Evolutionary conservation across 805 yeast species (phyloP).

Genomic region (Candida chilensis): DNA sequence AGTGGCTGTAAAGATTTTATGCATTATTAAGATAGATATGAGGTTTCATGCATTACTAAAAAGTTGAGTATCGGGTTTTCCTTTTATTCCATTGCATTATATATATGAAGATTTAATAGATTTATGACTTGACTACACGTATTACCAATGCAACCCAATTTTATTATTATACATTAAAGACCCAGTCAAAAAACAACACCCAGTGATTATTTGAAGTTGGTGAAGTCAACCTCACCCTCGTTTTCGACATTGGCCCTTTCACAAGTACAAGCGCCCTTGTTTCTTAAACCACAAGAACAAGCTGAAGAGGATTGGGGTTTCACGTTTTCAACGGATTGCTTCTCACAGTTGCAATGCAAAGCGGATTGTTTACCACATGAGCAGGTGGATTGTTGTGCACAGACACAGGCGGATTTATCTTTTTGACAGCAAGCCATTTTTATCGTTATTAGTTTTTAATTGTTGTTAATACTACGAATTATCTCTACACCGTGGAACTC

Average conservation of each 20-base stretch:
- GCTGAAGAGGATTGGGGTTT: not conserved
- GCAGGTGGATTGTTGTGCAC: slow-evolving; percentile 1
- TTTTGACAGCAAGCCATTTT: not conserved
- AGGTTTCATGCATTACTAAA: no score
- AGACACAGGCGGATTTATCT: not conserved
- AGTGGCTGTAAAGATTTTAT: no score
- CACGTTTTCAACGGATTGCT: not conserved
- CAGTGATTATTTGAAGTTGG: slow-evolving; percentile 6
- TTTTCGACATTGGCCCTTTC: not conserved
- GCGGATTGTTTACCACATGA: not conserved
- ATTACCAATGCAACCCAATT: no score
- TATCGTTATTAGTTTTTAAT: no score
- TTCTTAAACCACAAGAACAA: slow-evolving; percentile 1
- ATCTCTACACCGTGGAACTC: no score
- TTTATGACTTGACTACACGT: no score
- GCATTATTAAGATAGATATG: no score
- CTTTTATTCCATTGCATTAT: no score
- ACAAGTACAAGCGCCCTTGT: not conserved
- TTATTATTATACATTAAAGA: slow-evolving; percentile 1
- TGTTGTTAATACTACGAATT: no score
- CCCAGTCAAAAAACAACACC: not conserved
- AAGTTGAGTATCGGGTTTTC: no score
- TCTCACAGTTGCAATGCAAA: not conserved
- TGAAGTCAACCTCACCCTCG: slow-evolving; percentile 1
- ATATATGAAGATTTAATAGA: no score